Evolutionary conservation across 495 filamentous ascomycete species (phyloP), one percentile per base, ranked within the genome.

Genomic region (Elaphomyces granulatus): DNA sequence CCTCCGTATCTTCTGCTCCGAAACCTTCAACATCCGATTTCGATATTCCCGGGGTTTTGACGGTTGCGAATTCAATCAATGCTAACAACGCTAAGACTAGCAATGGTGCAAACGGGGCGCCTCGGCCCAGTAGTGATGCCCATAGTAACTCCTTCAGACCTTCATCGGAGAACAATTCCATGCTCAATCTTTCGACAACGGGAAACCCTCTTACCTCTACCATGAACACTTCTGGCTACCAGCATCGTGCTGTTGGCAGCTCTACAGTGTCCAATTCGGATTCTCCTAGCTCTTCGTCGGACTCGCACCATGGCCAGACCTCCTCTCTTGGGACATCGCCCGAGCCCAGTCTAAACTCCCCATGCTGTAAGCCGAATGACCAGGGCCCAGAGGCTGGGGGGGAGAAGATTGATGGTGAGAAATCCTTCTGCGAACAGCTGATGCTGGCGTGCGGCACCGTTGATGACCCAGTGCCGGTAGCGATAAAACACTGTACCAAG

Each of bases 321-420:
- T 94, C 87, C n/a, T 98, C 90, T 3, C 87, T 74, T 50, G 86
- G 85, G 15, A 84, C 80, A n/a, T 81, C 77, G 12, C 80, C 80
- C 2, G 79, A 83, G 47, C 76, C 80, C 10, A 72, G 64, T 31
- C 54, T 67, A 19, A 71, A 74, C 45, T 75, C 72, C 32, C 74
- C 73, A 6, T 54, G 54, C 9, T 66, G 70, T 37, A 83, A 81
- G 54, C 58, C 72, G n/a, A 48, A 74, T 45, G 75, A 81, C 15
- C 19, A 32, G 17, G 20, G 39, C 8, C 36, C 48, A 43, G 61
- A 44, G 48, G 54, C 47, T 38, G 53, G 46, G 45, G 33, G 33
- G 34, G 23, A 28, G 12, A 51, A 57, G 40, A 61, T 61, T 32
- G 61, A 70, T 60, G 74, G 72, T 61, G 73, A 75, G 61, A 56